Evolutionary conservation across 2,329 filamentous ascomycete genomes (phyloP), one percentile per base, ranked within the genome.

Genomic region (Torrubiellomyces zombiae): DNA sequence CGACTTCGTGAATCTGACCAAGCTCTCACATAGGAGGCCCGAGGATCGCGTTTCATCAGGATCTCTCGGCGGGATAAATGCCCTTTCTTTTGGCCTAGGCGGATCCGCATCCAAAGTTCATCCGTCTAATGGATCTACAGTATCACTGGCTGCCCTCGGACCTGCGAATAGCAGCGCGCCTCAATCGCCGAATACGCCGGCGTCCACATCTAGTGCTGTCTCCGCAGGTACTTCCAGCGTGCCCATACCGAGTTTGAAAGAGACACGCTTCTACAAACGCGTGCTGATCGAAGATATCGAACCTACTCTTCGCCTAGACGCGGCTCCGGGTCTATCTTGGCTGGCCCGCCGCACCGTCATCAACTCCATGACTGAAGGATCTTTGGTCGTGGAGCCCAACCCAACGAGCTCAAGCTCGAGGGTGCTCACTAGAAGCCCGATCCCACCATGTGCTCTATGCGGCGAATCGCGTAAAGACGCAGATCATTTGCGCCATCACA

Each of bases 221-320:
- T 63, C 63, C 3, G 40, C 43, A 14, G 37, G 49, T 18, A 37
- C 49, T 17, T 37, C 42, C 8, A 32, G 33, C 10, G 33, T 41
- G 9, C 44, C 44, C 14, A 33, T 67, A 17, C 71, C 67, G 3
- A 71, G 74, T 4, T 55, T 98, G 20, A 92, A 89, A 43, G 89
- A 95, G 28, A 81, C 78, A 15, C 81, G 78, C 35, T 98, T 95
- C 45, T 98, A 86, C 56, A 95, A 95, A 55, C 74, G 89, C 23
- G 75, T 74, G 5, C 52, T 95, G 14, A 64, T 70, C 12, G 89
- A 98, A 48, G 89, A 98, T 43, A 81, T 98, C 28, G 89, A 98
- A 45, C 89, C 89, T 1, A 93, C 89, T 0, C 57, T 98, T 7
- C 74, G 89, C 20, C 66, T 98, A 4, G 89, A 98, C 47, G 66